Conservation (phyloP, 805 yeast species). For the Cyberlindnera bimundalis region DNA sequence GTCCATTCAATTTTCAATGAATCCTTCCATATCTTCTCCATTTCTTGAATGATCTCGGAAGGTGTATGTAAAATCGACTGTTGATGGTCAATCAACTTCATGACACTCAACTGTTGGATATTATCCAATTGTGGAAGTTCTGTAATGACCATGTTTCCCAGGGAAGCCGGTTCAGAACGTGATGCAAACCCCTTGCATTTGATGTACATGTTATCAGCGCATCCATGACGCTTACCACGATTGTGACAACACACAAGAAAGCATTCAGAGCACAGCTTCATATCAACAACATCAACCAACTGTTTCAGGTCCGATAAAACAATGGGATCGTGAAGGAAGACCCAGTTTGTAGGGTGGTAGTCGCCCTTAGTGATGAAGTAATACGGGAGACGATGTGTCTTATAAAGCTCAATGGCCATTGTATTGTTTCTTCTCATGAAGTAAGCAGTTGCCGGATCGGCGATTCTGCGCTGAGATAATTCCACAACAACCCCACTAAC, state of each 20-base stretch:
- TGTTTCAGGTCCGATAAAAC: background rate
- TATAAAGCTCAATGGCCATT: conserved; percentile 6
- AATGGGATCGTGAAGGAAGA: background rate
- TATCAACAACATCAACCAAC: background rate
- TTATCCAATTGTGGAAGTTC: conserved; percentile 2
- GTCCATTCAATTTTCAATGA: background rate
- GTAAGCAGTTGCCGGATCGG: conserved; percentile 7
- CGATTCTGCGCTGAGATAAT: background rate
- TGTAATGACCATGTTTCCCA: conserved; percentile 2
- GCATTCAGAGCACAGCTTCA: conserved; percentile 6
- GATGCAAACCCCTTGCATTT: conserved; percentile 1
- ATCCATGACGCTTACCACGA: conserved; percentile 4
- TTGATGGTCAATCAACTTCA: conserved; percentile 1
- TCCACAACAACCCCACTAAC: conserved; percentile 2
- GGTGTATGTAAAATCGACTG: conserved; percentile 4
- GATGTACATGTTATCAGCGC: background rate
- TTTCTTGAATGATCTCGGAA: background rate
- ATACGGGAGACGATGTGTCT: conserved; percentile 1
- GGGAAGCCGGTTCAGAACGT: background rate
- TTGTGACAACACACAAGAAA: conserved; percentile 6
- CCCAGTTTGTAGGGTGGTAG: conserved; percentile 8
- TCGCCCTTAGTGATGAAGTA: conserved; percentile 9
- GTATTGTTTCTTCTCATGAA: conserved; percentile 9
- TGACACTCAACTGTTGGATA: background rate
- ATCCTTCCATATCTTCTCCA: conserved; percentile 2